These are phyloP conservation scores for Ciborinia camelliae DNA, from an alignment of 2,329 filamentous ascomycete genomes.

Conservation along the genomic window DNA sequence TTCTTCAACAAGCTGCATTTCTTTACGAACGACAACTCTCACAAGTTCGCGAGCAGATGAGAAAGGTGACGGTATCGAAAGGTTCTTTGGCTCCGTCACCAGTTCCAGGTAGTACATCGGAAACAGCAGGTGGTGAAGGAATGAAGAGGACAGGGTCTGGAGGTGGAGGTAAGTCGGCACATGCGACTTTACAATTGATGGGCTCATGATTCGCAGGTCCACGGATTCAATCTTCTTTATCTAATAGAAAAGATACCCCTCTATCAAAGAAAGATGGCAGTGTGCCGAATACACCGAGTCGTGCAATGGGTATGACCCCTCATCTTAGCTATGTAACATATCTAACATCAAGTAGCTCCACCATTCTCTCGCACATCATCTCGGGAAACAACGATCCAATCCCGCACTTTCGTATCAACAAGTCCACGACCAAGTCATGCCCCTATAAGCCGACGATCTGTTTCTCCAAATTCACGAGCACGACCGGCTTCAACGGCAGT, in stretches of 20 bases:
- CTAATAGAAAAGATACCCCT: slow-evolving; percentile 33
- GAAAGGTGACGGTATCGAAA: slow-evolving; percentile 62
- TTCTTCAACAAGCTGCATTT: slow-evolving; percentile 91
- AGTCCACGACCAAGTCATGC: slow-evolving; percentile 34
- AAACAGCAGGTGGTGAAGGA: slow-evolving; percentile 42
- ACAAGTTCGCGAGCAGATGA: slow-evolving; percentile 86
- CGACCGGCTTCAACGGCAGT: slow-evolving; percentile 23
- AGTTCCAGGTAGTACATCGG: slow-evolving; percentile 48
- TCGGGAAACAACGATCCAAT: slow-evolving; percentile 34
- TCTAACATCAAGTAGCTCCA: slow-evolving; percentile 30
- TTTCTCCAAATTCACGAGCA: slow-evolving; percentile 30
- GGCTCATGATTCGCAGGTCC: slow-evolving; percentile 26
- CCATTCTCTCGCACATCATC: slow-evolving; percentile 36
- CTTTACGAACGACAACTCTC: slow-evolving; percentile 87
- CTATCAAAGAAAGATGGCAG: slow-evolving; percentile 29
- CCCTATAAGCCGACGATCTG: slow-evolving; percentile 27
- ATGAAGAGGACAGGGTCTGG: slow-evolving; percentile 53
- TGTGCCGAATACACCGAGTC: slow-evolving; percentile 26
- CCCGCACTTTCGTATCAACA: slow-evolving; percentile 30
- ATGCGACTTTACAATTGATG: slow-evolving; percentile 22
- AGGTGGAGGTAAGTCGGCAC: slow-evolving; percentile 34
- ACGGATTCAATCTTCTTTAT: slow-evolving; percentile 33
- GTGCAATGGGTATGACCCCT: slow-evolving; percentile 27
- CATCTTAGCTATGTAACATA: not conserved
- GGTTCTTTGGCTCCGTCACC: slow-evolving; percentile 56